Conservation (phyloP, 2,329 filamentous ascomycete species). For the Dactylellina parvicollis region DNA sequence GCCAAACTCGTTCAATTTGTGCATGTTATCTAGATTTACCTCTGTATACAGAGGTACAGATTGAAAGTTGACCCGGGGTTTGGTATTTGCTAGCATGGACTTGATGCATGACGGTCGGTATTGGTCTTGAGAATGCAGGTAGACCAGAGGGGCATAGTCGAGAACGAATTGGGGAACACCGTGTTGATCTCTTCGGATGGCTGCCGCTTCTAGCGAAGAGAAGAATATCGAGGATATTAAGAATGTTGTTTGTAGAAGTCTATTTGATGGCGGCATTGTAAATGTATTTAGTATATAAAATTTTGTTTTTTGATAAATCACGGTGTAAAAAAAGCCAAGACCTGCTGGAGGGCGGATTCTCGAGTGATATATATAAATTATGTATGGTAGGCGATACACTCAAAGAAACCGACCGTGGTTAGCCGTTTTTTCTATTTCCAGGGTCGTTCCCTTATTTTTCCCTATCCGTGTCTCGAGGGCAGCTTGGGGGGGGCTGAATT, state of each 20-base stretch:
- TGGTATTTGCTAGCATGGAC: slow-evolving; percentile 64
- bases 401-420: too few species aligned
- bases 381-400: too few species aligned
- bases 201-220: neutral
- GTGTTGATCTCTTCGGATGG: neutral
- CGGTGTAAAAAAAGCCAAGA: too few species aligned
- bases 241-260: neutral
- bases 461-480: neutral
- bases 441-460: too few species aligned
- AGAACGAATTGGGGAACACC: slow-evolving; percentile 39
- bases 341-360: too few species aligned
- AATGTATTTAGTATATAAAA: too few species aligned
- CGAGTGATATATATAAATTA: too few species aligned
- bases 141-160: slow-evolving; percentile 64
- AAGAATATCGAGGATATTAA: neutral
- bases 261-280: neutral
- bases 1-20: slow-evolving; percentile 63
- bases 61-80: slow-evolving; percentile 63
- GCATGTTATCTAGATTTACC: slow-evolving; percentile 65
- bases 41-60: slow-evolving; percentile 60
- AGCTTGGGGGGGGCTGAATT: too few species aligned
- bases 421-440: too few species aligned
- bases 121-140: slow-evolving; percentile 64
- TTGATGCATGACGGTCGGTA: slow-evolving; percentile 66
- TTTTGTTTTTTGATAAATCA: too few species aligned